Evolutionary conservation across 768 basidiomycete species (phyloP).

Genomic region (Nidularia pulvinata): DNA sequence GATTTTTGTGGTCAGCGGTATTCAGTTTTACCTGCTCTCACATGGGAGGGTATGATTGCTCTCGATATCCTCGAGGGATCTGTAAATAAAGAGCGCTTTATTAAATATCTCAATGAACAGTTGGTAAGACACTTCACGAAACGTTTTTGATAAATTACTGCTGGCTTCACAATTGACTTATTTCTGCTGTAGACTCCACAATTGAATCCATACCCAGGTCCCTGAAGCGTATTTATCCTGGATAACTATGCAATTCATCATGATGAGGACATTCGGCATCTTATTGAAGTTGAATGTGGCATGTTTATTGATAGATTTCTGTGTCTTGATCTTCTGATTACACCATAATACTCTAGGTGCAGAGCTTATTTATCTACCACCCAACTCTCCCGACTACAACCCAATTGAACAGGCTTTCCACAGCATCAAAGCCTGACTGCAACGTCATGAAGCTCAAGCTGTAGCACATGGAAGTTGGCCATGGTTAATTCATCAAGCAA

Average conservation of each 20-base stretch:
- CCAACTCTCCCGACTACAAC: constrained; percentile 31
- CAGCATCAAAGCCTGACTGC: constrained; percentile 17
- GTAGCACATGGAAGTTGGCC: constrained; percentile 2
- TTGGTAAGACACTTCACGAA: constrained; percentile 12
- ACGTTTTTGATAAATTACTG: not conserved
- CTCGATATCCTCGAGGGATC: constrained; percentile 30
- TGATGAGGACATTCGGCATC: constrained; percentile 21
- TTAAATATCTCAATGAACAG: constrained; percentile 24
- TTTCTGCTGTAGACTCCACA: constrained; percentile 12
- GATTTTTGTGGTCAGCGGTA: constrained; percentile 22
- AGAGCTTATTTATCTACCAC: constrained; percentile 20
- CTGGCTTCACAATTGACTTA: not conserved
- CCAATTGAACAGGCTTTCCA: constrained; percentile 27
- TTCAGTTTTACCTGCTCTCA: constrained; percentile 24
- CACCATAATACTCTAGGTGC: constrained; percentile 4
- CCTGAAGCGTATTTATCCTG: constrained; percentile 31
- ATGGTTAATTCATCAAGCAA: constrained; percentile 14
- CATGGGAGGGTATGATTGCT: constrained; percentile 22
- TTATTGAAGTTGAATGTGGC: constrained; percentile 24
- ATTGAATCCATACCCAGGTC: constrained; percentile 28
- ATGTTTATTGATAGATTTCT: not conserved
- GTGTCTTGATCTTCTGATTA: not conserved
- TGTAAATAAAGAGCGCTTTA: constrained; percentile 25
- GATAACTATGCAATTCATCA: constrained; percentile 41
- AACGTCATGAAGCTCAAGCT: constrained; percentile 9